These are phyloP conservation scores for Saccharum hybrid DNA, from an alignment of 202 grass and related monocot species.

Conservation along the genomic window DNA sequence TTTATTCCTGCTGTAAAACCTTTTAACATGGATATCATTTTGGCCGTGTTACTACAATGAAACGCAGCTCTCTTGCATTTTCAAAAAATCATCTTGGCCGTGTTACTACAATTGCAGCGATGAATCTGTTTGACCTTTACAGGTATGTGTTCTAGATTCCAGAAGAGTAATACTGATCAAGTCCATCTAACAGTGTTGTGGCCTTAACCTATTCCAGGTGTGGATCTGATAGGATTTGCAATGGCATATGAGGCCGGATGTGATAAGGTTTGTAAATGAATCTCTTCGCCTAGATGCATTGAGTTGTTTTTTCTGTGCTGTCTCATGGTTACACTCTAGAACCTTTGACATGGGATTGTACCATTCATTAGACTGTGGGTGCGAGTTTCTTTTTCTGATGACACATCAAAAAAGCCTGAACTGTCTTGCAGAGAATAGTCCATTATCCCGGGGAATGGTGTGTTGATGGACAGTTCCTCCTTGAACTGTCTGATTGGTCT, in stretches of 20 bases:
- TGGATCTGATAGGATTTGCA: slow-evolving; percentile 2
- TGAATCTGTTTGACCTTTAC: slow-evolving; percentile 28
- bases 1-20: slow-evolving; percentile 22
- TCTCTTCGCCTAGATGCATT: slow-evolving; percentile 6
- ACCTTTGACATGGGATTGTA: slow-evolving; percentile 21
- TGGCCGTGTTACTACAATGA: slow-evolving; percentile 26
- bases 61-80: no score
- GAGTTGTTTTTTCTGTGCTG: not conserved
- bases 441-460: slow-evolving; percentile 33
- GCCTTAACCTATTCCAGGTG: slow-evolving; percentile 15
- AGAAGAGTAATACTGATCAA: slow-evolving; percentile 26
- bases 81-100: no score
- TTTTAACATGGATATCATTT: slow-evolving; percentile 31
- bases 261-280: slow-evolving; percentile 33
- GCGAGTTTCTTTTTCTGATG: slow-evolving; percentile 32
- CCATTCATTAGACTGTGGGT: slow-evolving; percentile 33
- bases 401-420: slow-evolving; percentile 22
- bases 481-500: slow-evolving; percentile 39
- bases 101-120: slow-evolving; percentile 36
- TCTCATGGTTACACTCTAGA: slow-evolving; percentile 30
- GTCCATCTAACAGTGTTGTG: slow-evolving; percentile 16
- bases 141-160: slow-evolving; percentile 19
- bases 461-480: slow-evolving; percentile 44
- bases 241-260: slow-evolving; percentile 32
- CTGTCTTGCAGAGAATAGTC: slow-evolving; percentile 39